Conservation (phyloP, 768 basidiomycete genomes). For the Mycena alexandri region DNA sequence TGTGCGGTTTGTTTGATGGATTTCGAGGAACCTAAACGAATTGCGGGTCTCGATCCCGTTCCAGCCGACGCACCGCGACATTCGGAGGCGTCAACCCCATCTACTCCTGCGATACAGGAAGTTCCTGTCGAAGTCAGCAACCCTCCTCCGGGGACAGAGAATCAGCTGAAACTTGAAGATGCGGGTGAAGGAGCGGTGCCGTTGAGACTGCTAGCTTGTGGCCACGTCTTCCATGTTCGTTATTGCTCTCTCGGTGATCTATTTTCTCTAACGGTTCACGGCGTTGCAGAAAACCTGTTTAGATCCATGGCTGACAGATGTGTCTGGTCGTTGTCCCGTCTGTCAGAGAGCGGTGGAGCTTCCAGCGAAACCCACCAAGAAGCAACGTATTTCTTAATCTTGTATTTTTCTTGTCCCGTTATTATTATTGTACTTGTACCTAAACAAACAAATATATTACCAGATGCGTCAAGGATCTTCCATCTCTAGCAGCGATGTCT, state of each 20-base stretch:
- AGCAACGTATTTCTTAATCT: conserved; percentile 39
- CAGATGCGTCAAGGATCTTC: conserved; percentile 10
- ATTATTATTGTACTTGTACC: conserved; percentile 25
- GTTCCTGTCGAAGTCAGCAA: conserved; percentile 50
- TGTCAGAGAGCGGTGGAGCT: conserved; percentile 83
- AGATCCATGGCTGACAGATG: conserved; percentile 89
- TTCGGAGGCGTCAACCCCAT: conserved; percentile 21
- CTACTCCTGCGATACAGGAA: conserved; percentile 40
- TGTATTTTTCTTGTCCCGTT: neutral
- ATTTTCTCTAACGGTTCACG: conserved; percentile 28
- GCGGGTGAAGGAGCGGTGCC: conserved; percentile 85
- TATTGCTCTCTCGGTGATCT: neutral
- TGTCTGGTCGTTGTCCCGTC: conserved; percentile 89
- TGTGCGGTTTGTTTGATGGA: conserved; percentile 73
- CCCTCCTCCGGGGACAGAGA: conserved; percentile 54
- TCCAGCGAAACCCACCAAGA: conserved; percentile 51
- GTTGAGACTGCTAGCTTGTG: conserved; percentile 79
- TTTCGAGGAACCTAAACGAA: conserved; percentile 77
- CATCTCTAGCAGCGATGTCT: neutral
- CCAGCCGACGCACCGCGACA: conserved; percentile 12
- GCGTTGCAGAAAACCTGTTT: conserved; percentile 81
- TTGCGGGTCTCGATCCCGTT: conserved; percentile 37
- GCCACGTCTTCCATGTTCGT: conserved; percentile 92
- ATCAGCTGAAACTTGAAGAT: conserved; percentile 69
- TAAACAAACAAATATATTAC: conserved; percentile 31